phyloP scores from a whole-genome alignment of 768 basidiomycete genomes.

The Auricularia cornea region DNA sequence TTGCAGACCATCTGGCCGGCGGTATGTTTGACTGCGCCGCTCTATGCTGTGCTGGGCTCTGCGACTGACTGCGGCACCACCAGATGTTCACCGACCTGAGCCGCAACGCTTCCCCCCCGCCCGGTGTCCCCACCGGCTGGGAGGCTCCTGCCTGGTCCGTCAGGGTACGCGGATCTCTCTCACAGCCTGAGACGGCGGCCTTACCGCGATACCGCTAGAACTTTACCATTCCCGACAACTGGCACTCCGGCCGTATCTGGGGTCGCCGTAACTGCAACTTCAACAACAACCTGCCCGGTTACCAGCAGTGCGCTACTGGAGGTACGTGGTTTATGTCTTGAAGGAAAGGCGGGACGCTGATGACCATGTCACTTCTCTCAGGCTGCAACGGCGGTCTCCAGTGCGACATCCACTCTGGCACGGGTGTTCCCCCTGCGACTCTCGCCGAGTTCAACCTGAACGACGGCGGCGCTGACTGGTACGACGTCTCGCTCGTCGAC shows the following conservation, averaged over 20 bases:
- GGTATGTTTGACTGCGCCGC: too few relatives aligned
- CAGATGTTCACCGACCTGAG: slow-evolving; percentile 11
- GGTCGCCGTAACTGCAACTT: slow-evolving; percentile 36
- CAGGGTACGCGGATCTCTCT: background rate
- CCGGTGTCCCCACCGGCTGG: slow-evolving; percentile 12
- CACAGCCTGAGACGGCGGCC: background rate
- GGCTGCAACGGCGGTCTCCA: slow-evolving; percentile 23
- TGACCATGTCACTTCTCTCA: background rate
- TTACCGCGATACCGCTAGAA: slow-evolving; percentile 16
- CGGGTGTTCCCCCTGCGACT: slow-evolving; percentile 27
- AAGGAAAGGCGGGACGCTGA: background rate
- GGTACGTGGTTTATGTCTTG: slow-evolving; percentile 25
- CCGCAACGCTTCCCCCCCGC: background rate
- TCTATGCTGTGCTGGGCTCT: background rate
- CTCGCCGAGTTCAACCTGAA: slow-evolving; percentile 26
- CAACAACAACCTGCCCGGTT: slow-evolving; percentile 20
- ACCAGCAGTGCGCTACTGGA: slow-evolving; percentile 29
- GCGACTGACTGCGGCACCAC: background rate
- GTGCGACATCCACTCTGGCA: slow-evolving; percentile 25
- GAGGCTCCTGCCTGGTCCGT: slow-evolving; percentile 2
- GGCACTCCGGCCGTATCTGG: slow-evolving; percentile 62
- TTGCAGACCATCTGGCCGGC: background rate
- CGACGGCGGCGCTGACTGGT: background rate
- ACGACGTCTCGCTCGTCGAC: slow-evolving; percentile 32
- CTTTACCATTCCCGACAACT: slow-evolving; percentile 52